Percentiles rank a stretch among this genome's conserved stretches.
phyloP scores from a whole-genome alignment of 2,329 filamentous ascomycete genomes.

The Colletotrichum navitas region DNA sequence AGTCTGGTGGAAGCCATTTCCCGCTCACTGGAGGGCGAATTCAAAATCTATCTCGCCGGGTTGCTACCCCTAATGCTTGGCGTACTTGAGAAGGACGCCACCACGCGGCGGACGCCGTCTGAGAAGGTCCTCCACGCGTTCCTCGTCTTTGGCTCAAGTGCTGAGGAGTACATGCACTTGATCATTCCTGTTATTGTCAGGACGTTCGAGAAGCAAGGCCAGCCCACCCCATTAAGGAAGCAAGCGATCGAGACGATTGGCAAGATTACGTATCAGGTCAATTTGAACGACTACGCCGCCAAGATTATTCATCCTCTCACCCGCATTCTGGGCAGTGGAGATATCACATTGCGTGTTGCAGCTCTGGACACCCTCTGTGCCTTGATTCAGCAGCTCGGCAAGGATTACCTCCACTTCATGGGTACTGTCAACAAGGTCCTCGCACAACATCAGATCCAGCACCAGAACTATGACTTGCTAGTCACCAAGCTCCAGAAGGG shows the following conservation, averaged over 20 bases:
- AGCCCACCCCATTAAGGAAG: conserved; percentile 83
- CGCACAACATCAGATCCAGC: conserved; percentile 82
- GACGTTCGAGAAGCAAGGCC: conserved; percentile 90
- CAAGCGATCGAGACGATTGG: conserved; percentile 95
- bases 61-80: conserved; percentile 94
- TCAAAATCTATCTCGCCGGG: conserved; percentile 93
- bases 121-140: conserved; percentile 95
- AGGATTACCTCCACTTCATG: conserved; percentile 95
- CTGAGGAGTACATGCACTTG: conserved; percentile 98
- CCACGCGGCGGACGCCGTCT: conserved; percentile 81
- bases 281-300: conserved; percentile 95
- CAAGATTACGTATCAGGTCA: conserved; percentile 94
- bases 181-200: conserved; percentile 96
- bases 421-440: conserved; percentile 92
- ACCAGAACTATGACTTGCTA: conserved; percentile 92
- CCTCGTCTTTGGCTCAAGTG: conserved; percentile 93
- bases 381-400: conserved; percentile 94
- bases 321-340: conserved; percentile 80
- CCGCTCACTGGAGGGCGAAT: conserved; percentile 93
- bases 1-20: conserved; percentile 94
- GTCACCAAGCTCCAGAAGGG: conserved; percentile 94
- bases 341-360: conserved; percentile 80
- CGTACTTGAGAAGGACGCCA: conserved; percentile 87
- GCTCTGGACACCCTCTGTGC: conserved; percentile 95
- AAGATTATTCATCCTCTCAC: conserved; percentile 96